Conservation (phyloP, 495 filamentous ascomycete genomes). For the Neurospora tetrasperma region DNA sequence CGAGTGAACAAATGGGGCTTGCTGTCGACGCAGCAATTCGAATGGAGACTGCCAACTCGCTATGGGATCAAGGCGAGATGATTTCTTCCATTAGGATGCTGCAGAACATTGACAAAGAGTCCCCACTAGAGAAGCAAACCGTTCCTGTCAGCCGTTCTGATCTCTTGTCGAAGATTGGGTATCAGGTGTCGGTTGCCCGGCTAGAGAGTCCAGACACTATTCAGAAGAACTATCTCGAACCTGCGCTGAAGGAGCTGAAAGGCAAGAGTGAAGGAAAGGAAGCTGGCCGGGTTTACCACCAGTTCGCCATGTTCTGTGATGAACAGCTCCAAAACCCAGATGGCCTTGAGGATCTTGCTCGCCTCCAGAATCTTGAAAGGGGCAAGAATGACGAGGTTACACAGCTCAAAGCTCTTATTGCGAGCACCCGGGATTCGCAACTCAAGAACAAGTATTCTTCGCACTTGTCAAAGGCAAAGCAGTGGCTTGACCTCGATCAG, state of each 20-base stretch:
- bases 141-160: slow-evolving; percentile 67
- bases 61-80: slow-evolving; percentile 94
- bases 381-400: slow-evolving; percentile 69
- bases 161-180: slow-evolving; percentile 75
- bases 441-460: slow-evolving; percentile 26
- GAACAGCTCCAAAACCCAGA: slow-evolving; percentile 79
- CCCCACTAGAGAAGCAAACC: slow-evolving; percentile 57
- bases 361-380: slow-evolving; percentile 67
- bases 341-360: slow-evolving; percentile 71
- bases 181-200: slow-evolving; percentile 84
- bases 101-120: slow-evolving; percentile 53
- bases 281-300: slow-evolving; percentile 82
- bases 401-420: slow-evolving; percentile 49
- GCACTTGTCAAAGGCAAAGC: slow-evolving; percentile 53
- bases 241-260: slow-evolving; percentile 70
- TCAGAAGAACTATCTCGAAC: slow-evolving; percentile 69
- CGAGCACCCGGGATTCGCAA: slow-evolving; percentile 29
- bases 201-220: slow-evolving; percentile 87
- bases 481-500: slow-evolving; percentile 83
- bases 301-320: slow-evolving; percentile 93
- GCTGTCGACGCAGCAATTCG: slow-evolving; percentile 62
- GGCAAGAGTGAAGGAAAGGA: slow-evolving; percentile 58
- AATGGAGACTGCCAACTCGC: slow-evolving; percentile 73
- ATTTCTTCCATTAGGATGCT: slow-evolving; percentile 85
- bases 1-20: slow-evolving; percentile 58